Conservation (phyloP, 176 grass and related monocot species). For the Pontederia paniculata region DNA sequence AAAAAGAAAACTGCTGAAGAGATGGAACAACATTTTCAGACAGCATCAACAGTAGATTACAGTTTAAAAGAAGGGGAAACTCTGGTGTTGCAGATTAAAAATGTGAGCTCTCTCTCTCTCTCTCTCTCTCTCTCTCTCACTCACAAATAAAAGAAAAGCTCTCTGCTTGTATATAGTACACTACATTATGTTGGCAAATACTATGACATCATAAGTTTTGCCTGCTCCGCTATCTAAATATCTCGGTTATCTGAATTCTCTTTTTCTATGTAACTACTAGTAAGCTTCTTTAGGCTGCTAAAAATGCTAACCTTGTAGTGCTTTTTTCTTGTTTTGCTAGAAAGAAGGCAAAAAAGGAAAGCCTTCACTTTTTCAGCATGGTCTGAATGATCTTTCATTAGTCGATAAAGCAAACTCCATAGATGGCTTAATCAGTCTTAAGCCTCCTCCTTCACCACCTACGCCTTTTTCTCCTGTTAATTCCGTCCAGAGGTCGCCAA, state of each 20-base stretch:
- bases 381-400: conserved; percentile 59
- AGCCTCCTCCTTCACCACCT: conserved; percentile 62
- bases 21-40: conserved; percentile 96
- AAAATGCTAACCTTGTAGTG: conserved; percentile 14
- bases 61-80: conserved; percentile 99
- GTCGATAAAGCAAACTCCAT: conserved; percentile 43
- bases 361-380: conserved; percentile 71
- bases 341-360: conserved; percentile 42
- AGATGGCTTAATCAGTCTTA: conserved; percentile 53
- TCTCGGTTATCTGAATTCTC: background rate
- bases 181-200: too few relatives aligned
- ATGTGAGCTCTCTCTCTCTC: conserved; percentile 37
- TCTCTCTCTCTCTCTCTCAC: background rate
- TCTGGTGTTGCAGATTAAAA: conserved; percentile 91
- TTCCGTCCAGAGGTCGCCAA: conserved; percentile 17
- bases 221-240: background rate
- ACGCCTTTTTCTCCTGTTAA: conserved; percentile 41
- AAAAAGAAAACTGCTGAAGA: conserved; percentile 98
- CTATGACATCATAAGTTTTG: background rate
- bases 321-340: conserved; percentile 27
- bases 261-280: background rate
- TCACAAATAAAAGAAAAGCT: too few relatives aligned
- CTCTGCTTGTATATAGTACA: background rate
- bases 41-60: conserved; percentile 76
- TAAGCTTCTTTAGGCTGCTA: background rate